Percentiles rank a stretch among this genome's conserved stretches.
These are phyloP conservation scores for Coprinopsis strossmayeri DNA, from an alignment of 768 basidiomycete genomes.

Conservation along the genomic window DNA sequence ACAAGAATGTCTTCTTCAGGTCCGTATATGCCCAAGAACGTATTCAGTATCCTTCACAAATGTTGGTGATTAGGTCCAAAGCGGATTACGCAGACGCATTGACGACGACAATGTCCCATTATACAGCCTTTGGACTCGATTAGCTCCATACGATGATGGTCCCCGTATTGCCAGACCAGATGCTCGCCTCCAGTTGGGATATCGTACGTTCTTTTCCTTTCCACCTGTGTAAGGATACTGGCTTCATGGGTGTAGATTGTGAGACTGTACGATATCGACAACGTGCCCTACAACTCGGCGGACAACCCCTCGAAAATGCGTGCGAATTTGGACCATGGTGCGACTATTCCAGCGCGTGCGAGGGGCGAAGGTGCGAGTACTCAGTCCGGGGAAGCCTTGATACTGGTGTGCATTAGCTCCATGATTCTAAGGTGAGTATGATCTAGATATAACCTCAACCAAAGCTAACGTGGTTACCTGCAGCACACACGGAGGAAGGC, in stretches of 20 bases:
- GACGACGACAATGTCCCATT: constrained; percentile 20
- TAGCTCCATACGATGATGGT: constrained; percentile 77
- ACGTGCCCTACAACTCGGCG: constrained; percentile 40
- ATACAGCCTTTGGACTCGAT: constrained; percentile 84
- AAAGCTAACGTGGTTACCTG: too few species aligned
- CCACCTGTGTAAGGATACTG: background rate
- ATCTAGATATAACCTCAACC: too few species aligned
- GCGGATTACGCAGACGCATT: constrained; percentile 1
- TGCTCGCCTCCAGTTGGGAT: constrained; percentile 91
- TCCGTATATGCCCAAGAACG: too few species aligned
- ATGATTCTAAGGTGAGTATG: too few species aligned
- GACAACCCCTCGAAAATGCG: constrained; percentile 50
- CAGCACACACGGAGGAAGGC: too few species aligned
- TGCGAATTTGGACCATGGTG: constrained; percentile 83
- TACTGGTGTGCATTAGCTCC: constrained; percentile 67
- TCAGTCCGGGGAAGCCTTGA: constrained; percentile 88
- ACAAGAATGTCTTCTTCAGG: too few species aligned
- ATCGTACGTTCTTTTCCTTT: constrained; percentile 32
- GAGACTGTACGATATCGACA: constrained; percentile 50
- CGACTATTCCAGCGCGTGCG: constrained; percentile 78
- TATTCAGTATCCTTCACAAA: too few species aligned
- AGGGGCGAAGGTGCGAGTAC: constrained; percentile 56
- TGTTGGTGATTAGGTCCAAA: too few species aligned
- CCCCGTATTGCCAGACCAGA: constrained; percentile 66
- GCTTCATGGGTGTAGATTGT: constrained; percentile 26